A percentile compares a stretch with the other conserved stretches of the same genome.
Conservation (phyloP, 345 rosid genomes). For the Sonneratia caseolaris region DNA sequence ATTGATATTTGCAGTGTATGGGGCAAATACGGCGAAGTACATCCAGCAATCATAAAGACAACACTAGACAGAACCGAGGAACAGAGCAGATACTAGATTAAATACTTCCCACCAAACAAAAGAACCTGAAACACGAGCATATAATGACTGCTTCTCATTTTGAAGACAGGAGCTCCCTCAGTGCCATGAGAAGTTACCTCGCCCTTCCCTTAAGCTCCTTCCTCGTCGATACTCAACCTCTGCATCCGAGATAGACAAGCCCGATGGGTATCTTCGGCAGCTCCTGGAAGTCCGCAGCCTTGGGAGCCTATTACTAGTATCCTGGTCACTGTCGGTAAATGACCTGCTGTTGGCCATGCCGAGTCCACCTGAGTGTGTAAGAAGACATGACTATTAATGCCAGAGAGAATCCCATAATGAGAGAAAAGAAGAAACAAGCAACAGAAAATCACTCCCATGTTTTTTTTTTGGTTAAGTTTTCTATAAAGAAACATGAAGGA, state of each 20-base stretch:
- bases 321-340: constrained; percentile 34
- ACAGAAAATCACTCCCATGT: background rate
- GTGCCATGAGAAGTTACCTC: constrained; percentile 45
- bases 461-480: too few relatives aligned
- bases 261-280: constrained; percentile 54
- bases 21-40: background rate
- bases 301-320: constrained; percentile 31
- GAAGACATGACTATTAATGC: constrained; percentile 8
- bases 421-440: background rate
- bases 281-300: constrained; percentile 59
- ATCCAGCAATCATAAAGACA: background rate
- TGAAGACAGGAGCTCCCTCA: background rate
- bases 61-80: background rate
- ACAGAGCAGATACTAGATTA: background rate
- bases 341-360: constrained; percentile 25
- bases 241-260: constrained; percentile 83
- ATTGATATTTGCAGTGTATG: background rate
- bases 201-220: constrained; percentile 81
- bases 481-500: background rate
- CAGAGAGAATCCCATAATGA: background rate
- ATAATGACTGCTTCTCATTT: background rate
- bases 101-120: constrained; percentile 1
- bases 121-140: background rate
- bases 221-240: constrained; percentile 93
- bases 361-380: constrained; percentile 31